Conservation (phyloP, 169 alveolate species). For the Plasmodium falciparum region DNA sequence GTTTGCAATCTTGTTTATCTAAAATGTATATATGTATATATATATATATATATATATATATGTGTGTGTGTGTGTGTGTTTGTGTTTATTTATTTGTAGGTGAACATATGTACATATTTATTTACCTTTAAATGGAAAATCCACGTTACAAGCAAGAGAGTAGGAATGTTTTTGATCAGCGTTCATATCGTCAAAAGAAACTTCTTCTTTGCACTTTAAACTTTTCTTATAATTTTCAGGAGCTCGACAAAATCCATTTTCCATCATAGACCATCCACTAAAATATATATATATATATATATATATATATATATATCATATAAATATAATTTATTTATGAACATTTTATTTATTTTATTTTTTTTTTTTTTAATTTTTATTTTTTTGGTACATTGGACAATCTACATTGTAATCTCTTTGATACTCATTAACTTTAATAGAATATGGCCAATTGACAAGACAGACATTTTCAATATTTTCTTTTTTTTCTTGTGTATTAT, state of each 20-base stretch:
- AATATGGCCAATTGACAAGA: constrained; percentile 69
- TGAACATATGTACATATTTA: background rate
- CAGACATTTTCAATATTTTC: constrained; percentile 49
- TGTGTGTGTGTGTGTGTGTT: too few species aligned
- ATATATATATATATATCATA: background rate
- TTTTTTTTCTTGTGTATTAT: constrained; percentile 42
- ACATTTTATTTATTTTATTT: background rate
- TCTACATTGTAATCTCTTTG: constrained; percentile 39
- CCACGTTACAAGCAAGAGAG: constrained; percentile 54
- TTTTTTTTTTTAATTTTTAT: background rate
- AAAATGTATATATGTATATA: background rate
- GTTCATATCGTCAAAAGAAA: constrained; percentile 32
- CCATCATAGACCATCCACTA: constrained; percentile 67
- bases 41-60: background rate
- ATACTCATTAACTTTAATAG: constrained; percentile 14
- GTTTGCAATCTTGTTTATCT: constrained; percentile 35
- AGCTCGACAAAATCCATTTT: constrained; percentile 35
- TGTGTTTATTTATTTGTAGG: too few species aligned
- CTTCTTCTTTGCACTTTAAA: constrained; percentile 51
- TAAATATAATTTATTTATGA: background rate
- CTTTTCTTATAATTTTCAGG: constrained; percentile 55
- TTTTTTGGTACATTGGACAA: constrained; percentile 49
- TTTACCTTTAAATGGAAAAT: constrained; percentile 74
- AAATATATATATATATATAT: background rate
- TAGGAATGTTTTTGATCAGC: constrained; percentile 47